phyloP scores from a whole-genome alignment of 148 eudicot species.

The Rhododendron ovatum region DNA sequence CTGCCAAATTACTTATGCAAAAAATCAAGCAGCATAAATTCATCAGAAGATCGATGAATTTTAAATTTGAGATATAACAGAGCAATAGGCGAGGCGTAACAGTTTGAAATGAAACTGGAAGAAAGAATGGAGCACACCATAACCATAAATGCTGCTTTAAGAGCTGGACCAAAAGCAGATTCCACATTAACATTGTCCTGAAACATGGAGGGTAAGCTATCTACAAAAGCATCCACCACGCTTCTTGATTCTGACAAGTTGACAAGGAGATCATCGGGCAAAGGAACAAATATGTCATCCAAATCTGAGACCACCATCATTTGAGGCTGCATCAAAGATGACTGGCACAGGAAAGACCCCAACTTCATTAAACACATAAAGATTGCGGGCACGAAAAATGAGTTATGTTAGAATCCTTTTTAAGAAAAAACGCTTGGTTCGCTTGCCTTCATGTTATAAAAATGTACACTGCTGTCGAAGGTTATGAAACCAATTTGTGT shows the following conservation, averaged over 20 bases:
- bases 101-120: not conserved
- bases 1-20: not conserved
- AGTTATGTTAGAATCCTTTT: not conserved
- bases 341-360: slow-evolving; percentile 49
- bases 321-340: slow-evolving; percentile 93
- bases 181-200: slow-evolving; percentile 78
- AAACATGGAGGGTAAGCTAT: slow-evolving; percentile 92
- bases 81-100: not conserved
- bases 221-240: slow-evolving; percentile 87
- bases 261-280: slow-evolving; percentile 99
- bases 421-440: slow-evolving; percentile 37
- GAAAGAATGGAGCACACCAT: slow-evolving; percentile 52
- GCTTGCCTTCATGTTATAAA: slow-evolving; percentile 93
- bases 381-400: not conserved
- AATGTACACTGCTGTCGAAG: slow-evolving; percentile 91
- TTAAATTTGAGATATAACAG: not conserved
- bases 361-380: slow-evolving; percentile 17
- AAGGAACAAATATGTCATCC: slow-evolving; percentile 90
- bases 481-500: slow-evolving; percentile 98
- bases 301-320: slow-evolving; percentile 98
- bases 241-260: slow-evolving; percentile 93
- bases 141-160: slow-evolving; percentile 87
- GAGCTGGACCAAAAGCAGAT: slow-evolving; percentile 99
- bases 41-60: not conserved
- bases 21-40: not conserved